phyloP scores from a whole-genome alignment of 768 basidiomycete species.

The Hericium erinaceus region DNA sequence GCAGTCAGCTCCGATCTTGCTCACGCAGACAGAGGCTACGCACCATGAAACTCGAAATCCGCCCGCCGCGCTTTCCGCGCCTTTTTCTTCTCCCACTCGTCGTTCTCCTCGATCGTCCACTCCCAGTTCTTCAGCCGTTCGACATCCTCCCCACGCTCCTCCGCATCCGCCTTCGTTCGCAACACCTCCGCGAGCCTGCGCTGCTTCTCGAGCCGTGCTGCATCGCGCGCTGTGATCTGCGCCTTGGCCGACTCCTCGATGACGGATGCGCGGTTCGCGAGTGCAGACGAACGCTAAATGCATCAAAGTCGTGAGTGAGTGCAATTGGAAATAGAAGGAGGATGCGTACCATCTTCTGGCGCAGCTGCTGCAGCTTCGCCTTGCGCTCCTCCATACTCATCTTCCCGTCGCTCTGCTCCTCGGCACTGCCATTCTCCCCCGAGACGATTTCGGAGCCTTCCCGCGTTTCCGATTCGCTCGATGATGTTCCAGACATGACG shows the following conservation, averaged over 20 bases:
- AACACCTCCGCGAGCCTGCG: slow-evolving; percentile 84
- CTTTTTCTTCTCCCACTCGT: slow-evolving; percentile 90
- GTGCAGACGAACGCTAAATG: slow-evolving; percentile 62
- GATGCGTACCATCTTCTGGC: slow-evolving; percentile 8
- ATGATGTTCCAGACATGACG: too few species aligned
- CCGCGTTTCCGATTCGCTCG: too few species aligned
- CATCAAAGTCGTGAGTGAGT: neutral
- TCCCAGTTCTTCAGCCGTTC: slow-evolving; percentile 92
- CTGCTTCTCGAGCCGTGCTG: slow-evolving; percentile 79
- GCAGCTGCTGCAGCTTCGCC: slow-evolving; percentile 8
- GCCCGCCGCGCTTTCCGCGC: slow-evolving; percentile 75
- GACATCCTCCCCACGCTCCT: slow-evolving; percentile 86
- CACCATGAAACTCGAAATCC: slow-evolving; percentile 89
- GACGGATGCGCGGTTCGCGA: slow-evolving; percentile 78
- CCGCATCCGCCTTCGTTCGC: slow-evolving; percentile 78
- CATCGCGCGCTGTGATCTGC: slow-evolving; percentile 70
- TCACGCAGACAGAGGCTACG: slow-evolving; percentile 19
- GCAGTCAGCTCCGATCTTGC: slow-evolving; percentile 1
- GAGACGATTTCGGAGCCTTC: neutral
- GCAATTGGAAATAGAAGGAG: neutral
- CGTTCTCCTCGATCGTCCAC: slow-evolving; percentile 91
- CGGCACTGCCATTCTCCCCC: neutral
- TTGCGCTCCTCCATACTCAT: slow-evolving; percentile 16
- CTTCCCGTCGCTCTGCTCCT: neutral
- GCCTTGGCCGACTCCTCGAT: slow-evolving; percentile 76